Conservation (phyloP, 768 basidiomycete genomes). For the Tephrocybe rancida region DNA sequence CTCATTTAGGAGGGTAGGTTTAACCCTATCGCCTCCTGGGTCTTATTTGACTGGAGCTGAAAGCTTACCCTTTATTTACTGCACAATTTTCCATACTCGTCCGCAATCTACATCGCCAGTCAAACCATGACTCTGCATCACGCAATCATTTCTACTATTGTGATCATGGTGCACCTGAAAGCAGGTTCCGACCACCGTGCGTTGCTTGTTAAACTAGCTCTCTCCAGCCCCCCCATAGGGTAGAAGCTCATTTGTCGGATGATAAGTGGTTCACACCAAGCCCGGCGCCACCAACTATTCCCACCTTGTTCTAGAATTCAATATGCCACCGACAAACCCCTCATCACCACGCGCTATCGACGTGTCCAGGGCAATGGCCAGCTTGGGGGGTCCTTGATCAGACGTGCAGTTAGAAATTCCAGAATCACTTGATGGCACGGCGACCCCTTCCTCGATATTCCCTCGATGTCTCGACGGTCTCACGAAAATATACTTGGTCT, state of each 20-base stretch:
- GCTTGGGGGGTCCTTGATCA: slow-evolving; percentile 1
- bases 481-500: slow-evolving; percentile 2
- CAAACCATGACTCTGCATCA: background rate
- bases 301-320: too few relatives aligned
- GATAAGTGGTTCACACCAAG: background rate
- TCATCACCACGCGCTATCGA: too few relatives aligned
- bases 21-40: too few relatives aligned
- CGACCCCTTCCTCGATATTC: too few relatives aligned
- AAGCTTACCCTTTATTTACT: background rate
- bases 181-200: background rate
- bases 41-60: too few relatives aligned
- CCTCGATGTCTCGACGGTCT: background rate
- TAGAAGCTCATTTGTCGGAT: background rate
- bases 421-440: background rate
- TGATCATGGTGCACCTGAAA: background rate
- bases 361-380: background rate
- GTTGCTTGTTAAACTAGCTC: background rate
- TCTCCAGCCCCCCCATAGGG: background rate
- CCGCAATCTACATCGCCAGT: background rate
- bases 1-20: too few relatives aligned
- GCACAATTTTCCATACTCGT: background rate
- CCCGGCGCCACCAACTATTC: too few relatives aligned
- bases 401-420: background rate
- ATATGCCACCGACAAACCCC: too few relatives aligned
- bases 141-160: background rate